Conservation (phyloP, 768 basidiomycete species). For the Dendrothele bispora region DNA sequence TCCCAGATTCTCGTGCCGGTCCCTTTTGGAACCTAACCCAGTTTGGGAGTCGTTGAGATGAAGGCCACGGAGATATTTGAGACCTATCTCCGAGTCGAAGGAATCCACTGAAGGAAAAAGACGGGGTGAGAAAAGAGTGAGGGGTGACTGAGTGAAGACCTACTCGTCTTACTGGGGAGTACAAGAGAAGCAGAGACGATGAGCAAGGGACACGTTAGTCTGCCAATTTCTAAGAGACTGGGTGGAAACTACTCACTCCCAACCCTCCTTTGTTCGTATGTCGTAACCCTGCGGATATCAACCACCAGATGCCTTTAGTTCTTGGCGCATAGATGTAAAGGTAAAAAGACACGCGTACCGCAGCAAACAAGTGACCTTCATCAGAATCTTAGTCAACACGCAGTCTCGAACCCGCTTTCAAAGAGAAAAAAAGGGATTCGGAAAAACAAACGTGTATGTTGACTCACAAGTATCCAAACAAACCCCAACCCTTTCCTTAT, state of each 20-base stretch:
- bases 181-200: too few species aligned
- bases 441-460: neutral
- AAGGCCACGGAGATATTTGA: slow-evolving; percentile 76
- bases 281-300: slow-evolving; percentile 64
- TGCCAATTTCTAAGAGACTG: too few species aligned
- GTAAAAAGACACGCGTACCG: slow-evolving; percentile 47
- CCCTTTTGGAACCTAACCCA: slow-evolving; percentile 60
- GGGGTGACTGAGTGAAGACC: neutral
- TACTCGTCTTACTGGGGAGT: too few species aligned
- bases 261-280: slow-evolving; percentile 68
- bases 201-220: too few species aligned
- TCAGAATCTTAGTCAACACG: too few species aligned
- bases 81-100: slow-evolving; percentile 70
- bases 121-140: neutral
- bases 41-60: slow-evolving; percentile 86
- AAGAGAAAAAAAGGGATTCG: neutral
- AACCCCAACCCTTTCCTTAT: slow-evolving; percentile 76
- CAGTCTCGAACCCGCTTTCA: too few species aligned
- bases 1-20: slow-evolving; percentile 85
- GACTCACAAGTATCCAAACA: slow-evolving; percentile 82
- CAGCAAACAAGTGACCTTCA: slow-evolving; percentile 75
- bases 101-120: slow-evolving; percentile 44
- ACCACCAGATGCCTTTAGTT: neutral
- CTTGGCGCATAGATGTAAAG: neutral
- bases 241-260: slow-evolving; percentile 64